Percentiles rank a stretch among this genome's conserved stretches.
These are phyloP conservation scores for Trichoderma gamsii DNA, from an alignment of 495 filamentous ascomycete species.

Conservation along the genomic window DNA sequence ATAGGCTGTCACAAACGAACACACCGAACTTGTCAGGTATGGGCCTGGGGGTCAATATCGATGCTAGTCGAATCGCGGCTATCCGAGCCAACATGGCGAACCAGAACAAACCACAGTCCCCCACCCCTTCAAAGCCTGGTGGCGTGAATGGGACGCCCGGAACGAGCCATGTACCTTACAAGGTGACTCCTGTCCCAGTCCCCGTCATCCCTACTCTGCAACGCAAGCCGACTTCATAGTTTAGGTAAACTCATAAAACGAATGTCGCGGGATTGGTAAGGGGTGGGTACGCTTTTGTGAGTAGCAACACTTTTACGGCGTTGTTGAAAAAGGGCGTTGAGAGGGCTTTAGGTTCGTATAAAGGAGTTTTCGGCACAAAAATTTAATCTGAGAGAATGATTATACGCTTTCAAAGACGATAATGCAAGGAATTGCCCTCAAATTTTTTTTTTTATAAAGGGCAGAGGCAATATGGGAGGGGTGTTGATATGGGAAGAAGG, in stretches of 20 bases:
- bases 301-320: slow-evolving; percentile 1
- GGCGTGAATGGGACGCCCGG: slow-evolving; percentile 13
- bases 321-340: background rate
- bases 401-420: slow-evolving; percentile 1
- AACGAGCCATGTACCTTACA: slow-evolving; percentile 5
- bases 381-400: background rate
- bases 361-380: slow-evolving; percentile 13
- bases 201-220: slow-evolving; percentile 16
- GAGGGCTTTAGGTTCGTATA: slow-evolving; percentile 4
- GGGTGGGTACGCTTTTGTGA: slow-evolving; percentile 4
- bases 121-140: slow-evolving; percentile 16
- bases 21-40: slow-evolving; percentile 33
- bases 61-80: slow-evolving; percentile 32
- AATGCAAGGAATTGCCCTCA: background rate
- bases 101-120: slow-evolving; percentile 23
- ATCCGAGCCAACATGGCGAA: slow-evolving; percentile 31
- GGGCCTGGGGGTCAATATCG: slow-evolving; percentile 31
- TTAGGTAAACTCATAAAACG: background rate
- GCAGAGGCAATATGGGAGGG: background rate
- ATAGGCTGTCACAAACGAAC: slow-evolving; percentile 21
- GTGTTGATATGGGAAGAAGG: background rate
- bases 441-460: background rate
- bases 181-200: slow-evolving; percentile 21
- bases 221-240: slow-evolving; percentile 13
- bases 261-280: background rate